Evolutionary conservation across 371 early-diverging fungal species (phyloP), one percentile per base, ranked within the genome.

Genomic region (Mycotypha africana): DNA sequence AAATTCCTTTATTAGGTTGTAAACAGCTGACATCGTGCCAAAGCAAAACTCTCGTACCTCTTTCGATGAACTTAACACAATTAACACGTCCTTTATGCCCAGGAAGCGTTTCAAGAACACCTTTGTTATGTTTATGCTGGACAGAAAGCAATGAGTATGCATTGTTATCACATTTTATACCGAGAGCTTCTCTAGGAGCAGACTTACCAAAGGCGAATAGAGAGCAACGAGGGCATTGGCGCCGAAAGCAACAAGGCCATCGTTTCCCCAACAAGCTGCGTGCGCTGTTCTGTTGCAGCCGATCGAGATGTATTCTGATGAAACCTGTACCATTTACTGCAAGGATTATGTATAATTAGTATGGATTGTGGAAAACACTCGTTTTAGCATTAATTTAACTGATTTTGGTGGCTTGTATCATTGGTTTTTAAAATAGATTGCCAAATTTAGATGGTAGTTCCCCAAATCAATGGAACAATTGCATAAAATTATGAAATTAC

Each of bases 21-120:
- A n/a, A n/a, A n/a, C n/a, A n/a, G n/a, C n/a, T n/a, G n/a, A n/a
- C n/a, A n/a, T n/a, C n/a, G n/a, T n/a, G n/a, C n/a, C n/a, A n/a
- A n/a, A n/a, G n/a, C n/a, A n/a, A n/a, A n/a, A 12, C 11, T 1
- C 14, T 1, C 11, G 32, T 60, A 69, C 84, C 83, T 51, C 76
- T 51, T 51, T 83, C 73, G 22, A 88, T 58, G 63, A 88, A 90
- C 5, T 75, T 71, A 2, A 88, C 82, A 52, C 89, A 85, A 62
- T 85, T 91, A 26, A 94, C 92, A 31, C 87, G 78, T 17, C 65
- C 79, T n/a, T 61, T 78, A 49, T 94, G 93, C 4, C 92, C 95
- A 4, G 70, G 78, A 10, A 93, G 65, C 11, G 93, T 89, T 6
- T 70, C 60, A 2, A 52, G 49, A 9, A 91, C 67, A 0, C 91